These are phyloP conservation scores for Knoxdaviesia proteae DNA, from an alignment of 2,329 filamentous ascomycete species.

Conservation along the genomic window DNA sequence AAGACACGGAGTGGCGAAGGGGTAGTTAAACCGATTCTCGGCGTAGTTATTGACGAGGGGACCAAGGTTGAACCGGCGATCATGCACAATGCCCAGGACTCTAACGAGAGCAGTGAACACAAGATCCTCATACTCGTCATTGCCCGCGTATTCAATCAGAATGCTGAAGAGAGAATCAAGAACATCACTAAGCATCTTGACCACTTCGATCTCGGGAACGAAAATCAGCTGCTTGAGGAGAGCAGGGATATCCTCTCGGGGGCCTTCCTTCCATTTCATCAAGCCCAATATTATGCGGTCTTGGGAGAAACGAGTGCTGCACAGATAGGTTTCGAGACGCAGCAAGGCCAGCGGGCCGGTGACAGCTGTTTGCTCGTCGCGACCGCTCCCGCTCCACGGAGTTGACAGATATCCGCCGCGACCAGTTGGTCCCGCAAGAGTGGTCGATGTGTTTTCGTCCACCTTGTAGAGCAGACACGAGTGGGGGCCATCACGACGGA, in stretches of 20 bases:
- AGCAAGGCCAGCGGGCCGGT: constrained; percentile 66
- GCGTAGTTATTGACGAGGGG: constrained; percentile 85
- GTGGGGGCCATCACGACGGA: constrained; percentile 69
- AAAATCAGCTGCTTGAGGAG: constrained; percentile 72
- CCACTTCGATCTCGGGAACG: constrained; percentile 91
- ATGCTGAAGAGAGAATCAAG: constrained; percentile 84
- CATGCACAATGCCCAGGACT: constrained; percentile 81
- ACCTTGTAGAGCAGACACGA: constrained; percentile 70
- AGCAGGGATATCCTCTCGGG: constrained; percentile 48
- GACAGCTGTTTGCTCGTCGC: constrained; percentile 50
- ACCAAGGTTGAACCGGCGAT: constrained; percentile 77
- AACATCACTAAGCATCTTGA: constrained; percentile 78
- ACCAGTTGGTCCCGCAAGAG: constrained; percentile 38
- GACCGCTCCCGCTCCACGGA: constrained; percentile 54
- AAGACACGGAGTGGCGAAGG: constrained; percentile 73
- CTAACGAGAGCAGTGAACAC: constrained; percentile 80
- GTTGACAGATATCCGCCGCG: constrained; percentile 74
- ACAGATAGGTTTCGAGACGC: constrained; percentile 64
- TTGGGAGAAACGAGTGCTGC: constrained; percentile 87
- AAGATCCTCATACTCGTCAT: constrained; percentile 79
- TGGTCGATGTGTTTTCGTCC: constrained; percentile 68
- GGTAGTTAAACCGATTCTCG: constrained; percentile 75
- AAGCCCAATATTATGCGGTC: constrained; percentile 70
- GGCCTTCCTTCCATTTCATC: constrained; percentile 65
- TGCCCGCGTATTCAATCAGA: constrained; percentile 73